Conservation (phyloP, 192 early-diverging fungal species). For the Gigaspora rosea region DNA sequence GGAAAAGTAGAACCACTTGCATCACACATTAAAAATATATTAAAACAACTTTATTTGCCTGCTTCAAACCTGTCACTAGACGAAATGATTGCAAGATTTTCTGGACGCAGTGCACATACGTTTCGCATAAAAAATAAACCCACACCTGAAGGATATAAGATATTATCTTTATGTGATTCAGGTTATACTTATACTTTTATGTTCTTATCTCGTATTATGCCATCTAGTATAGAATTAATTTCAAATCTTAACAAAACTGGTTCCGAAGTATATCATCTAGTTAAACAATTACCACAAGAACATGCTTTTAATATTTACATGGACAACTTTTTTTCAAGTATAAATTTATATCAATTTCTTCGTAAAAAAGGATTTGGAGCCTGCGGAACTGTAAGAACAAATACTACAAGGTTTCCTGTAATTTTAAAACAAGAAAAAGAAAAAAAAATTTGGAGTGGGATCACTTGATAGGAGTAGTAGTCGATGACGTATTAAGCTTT, state of each 20-base stretch:
- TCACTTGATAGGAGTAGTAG: slow-evolving; percentile 20
- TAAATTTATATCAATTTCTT: slow-evolving; percentile 34
- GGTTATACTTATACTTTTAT: slow-evolving; percentile 38
- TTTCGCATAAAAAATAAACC: slow-evolving; percentile 36
- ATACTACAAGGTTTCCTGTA: slow-evolving; percentile 8
- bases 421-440: slow-evolving; percentile 21
- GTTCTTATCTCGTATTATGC: slow-evolving; percentile 16
- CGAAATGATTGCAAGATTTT: slow-evolving; percentile 39
- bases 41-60: slow-evolving; percentile 33
- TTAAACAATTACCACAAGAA: slow-evolving; percentile 13
- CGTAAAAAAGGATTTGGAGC: slow-evolving; percentile 25
- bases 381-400: slow-evolving; percentile 32
- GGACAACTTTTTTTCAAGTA: slow-evolving; percentile 41
- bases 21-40: slow-evolving; percentile 16
- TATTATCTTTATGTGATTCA: slow-evolving; percentile 35
- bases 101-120: slow-evolving; percentile 32
- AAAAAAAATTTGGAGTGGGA: slow-evolving; percentile 30
- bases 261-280: slow-evolving; percentile 31
- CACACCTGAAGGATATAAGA: slow-evolving; percentile 38
- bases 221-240: slow-evolving; percentile 19
- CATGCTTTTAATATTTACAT: slow-evolving; percentile 37
- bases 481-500: slow-evolving; percentile 27
- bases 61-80: slow-evolving; percentile 31
- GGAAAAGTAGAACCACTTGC: slow-evolving; percentile 33
- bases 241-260: slow-evolving; percentile 10